Evolutionary conservation across 2,329 filamentous ascomycete genomes (phyloP).

Genomic region (Ilyonectria sp.): DNA sequence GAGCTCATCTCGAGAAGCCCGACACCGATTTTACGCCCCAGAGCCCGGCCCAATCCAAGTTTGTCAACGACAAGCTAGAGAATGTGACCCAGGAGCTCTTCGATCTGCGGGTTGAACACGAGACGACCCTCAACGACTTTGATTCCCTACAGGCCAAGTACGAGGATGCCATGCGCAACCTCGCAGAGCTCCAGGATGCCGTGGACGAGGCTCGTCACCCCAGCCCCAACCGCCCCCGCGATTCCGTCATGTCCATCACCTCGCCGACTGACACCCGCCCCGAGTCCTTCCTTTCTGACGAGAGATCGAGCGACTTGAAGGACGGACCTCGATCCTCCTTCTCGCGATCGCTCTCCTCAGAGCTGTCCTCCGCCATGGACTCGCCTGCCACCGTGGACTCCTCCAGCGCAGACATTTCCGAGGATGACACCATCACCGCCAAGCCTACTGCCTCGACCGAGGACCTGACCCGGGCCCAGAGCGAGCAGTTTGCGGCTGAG

Average conservation of each 20-base stretch:
- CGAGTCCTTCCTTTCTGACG: slow-evolving; percentile 88
- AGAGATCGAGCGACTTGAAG: slow-evolving; percentile 79
- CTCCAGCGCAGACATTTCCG: slow-evolving; percentile 68
- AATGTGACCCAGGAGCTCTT: slow-evolving; percentile 92
- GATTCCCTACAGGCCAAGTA: slow-evolving; percentile 90
- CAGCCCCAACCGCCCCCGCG: slow-evolving; percentile 61
- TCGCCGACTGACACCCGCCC: slow-evolving; percentile 71
- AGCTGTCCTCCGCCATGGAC: slow-evolving; percentile 90
- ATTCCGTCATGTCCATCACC: slow-evolving; percentile 69
- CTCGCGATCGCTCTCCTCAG: slow-evolving; percentile 93
- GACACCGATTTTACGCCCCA: slow-evolving; percentile 58
- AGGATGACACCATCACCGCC: slow-evolving; percentile 61
- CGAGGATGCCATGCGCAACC: slow-evolving; percentile 85
- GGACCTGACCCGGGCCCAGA: slow-evolving; percentile 55
- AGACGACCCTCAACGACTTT: slow-evolving; percentile 84
- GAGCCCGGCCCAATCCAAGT: slow-evolving; percentile 85
- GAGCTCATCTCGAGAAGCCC: slow-evolving; percentile 33
- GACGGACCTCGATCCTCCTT: slow-evolving; percentile 75
- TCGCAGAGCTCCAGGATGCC: slow-evolving; percentile 89
- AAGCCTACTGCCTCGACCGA: slow-evolving; percentile 59
- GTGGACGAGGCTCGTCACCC: slow-evolving; percentile 84
- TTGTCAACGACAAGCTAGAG: slow-evolving; percentile 94
- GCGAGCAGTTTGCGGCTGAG: slow-evolving; percentile 72
- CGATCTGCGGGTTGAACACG: slow-evolving; percentile 91
- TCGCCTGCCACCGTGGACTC: slow-evolving; percentile 77